Base-by-base conservation (phyloP, 192 early-diverging fungal genomes). In the Backusella psychrophila region DNA sequence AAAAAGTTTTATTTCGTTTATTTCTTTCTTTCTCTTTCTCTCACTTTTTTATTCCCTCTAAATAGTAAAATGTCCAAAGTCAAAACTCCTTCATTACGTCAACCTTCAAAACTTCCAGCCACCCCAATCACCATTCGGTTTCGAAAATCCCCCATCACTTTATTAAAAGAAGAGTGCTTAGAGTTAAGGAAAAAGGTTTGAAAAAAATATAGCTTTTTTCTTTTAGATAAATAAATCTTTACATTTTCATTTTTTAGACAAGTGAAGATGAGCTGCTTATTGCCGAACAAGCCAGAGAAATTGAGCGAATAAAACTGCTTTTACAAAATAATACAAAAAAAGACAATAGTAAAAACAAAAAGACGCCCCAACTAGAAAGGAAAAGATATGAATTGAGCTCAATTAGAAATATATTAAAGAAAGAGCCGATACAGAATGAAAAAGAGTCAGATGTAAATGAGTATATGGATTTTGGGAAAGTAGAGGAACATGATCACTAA, bases 161-260 rank as follows among this genome's bases (percentile, higher is more conserved):
- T 63, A 63, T 29, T 63, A 63, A 63, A 63, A 63, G 56, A 63
- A 63, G 56, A 63, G 12, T 63, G 56, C 3, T 29, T 63, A 29
- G 56, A 63, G 29, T 63, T 63, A 63, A 63, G 56, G n/a, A 63
- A 63, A 63, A 63, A 63, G 56, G 56, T 63, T 63, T 63, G 3
- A 59, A 63, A 63, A 59, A 63, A 63, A 26, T 14, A 29, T 23
- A 5, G 1, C 0, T 63, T 6, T 21, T 53, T 63, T 26, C 21
- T 63, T 29, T 29, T 12, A 29, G 23, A 63, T 23, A 12, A 63
- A 29, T 8, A 11, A 29, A 63, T n/a, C 52, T 21, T 26, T 12
- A 4, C n/a, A 29, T 29, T 11, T 26, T 26, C 38, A 39, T 29
- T 11, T 63, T 29, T 63, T 63, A 63, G 56, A 63, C 21, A 29